Percentiles rank a stretch among this genome's conserved stretches.
Conservation (phyloP, 139 green algal species). For the Edaphochlamys debaryana region DNA sequence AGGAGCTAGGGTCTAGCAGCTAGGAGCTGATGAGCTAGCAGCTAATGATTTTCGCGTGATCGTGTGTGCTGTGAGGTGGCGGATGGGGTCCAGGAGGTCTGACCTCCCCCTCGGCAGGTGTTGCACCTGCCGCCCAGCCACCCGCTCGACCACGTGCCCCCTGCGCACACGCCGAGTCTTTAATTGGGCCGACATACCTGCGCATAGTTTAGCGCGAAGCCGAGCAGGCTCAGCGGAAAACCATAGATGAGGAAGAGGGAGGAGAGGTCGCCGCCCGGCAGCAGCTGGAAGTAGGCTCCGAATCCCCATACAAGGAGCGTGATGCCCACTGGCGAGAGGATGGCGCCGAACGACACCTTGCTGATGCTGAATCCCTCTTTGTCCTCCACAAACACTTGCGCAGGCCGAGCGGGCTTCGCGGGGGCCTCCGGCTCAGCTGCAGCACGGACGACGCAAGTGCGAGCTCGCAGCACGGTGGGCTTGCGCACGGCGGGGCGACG, state of each 20-base stretch:
- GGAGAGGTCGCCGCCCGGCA: conserved; percentile 90
- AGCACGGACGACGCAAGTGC: conserved; percentile 6
- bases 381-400: conserved; percentile 29
- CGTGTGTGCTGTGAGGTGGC: no score
- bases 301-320: conserved; percentile 89
- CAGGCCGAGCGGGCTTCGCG: neutral
- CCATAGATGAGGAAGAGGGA: conserved; percentile 97
- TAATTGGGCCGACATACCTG: conserved; percentile 43
- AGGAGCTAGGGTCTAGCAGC: no score
- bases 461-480: no score
- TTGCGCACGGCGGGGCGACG: no score
- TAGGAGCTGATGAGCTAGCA: no score
- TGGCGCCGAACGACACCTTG: conserved; percentile 90
- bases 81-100: no score
- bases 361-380: conserved; percentile 72
- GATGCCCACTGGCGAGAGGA: conserved; percentile 82
- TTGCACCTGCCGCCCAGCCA: no score
- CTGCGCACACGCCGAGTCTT: no score
- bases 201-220: conserved; percentile 93
- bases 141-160: no score
- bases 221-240: conserved; percentile 94
- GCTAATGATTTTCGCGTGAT: no score
- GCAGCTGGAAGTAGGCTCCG: conserved; percentile 92
- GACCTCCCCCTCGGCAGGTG: no score
- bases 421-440: conserved; percentile 19